Base-by-base conservation (phyloP, 768 basidiomycete species). In the Cyclocybe aegerita region DNA sequence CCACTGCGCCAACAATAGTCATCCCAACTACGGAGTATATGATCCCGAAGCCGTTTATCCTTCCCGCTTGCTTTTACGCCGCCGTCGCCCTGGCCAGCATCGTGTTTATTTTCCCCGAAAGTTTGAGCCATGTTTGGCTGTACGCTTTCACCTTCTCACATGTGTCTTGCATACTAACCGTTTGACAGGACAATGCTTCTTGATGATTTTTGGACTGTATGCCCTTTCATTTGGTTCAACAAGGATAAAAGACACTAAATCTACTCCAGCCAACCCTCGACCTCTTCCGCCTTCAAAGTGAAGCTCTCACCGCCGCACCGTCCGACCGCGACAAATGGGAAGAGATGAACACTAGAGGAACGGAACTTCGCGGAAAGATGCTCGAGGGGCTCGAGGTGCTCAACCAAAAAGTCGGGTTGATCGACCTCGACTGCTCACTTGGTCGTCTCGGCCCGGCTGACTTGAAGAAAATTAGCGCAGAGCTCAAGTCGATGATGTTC, bases 361-460 rank as follows among this genome's bases (percentile, higher is more conserved):
- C 57, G 12, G 56, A 56, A 11, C 44, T 64, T 29, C 63, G 73
- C 7, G 56, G 59, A 9, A 55, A 45, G 1, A 58, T 77, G 8
- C 58, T 70, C 7, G 59, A 55, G 30, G 69, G 68, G 0, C 62
- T 65, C 0, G 66, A 72, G n/a, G 63, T 47, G 3, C 65, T 76
- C 5, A 52, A 62, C 1, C 65, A 63, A 1, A 73, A 76, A 53
- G 63, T 74, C 40, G 66, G 63, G 23, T 55, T 73, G 37, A 68
- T 71, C 2, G 74, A 74, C 43, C 56, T 78, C 9, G 76, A 78
- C 50, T 50, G 70, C 6, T 75, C 74, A n/a, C 51, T 73, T 15
- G 76, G 76, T 1, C 62, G 71, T 2, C 64, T 78, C 7, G 74
- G 76, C 4, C 71, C 75, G 2, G 59, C 58, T 0, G 76, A 78